A percentile compares a stretch with the other conserved stretches of the same genome.
These are phyloP conservation scores for Tolypocladium album DNA, from an alignment of 2,329 filamentous ascomycete genomes.

Conservation along the genomic window DNA sequence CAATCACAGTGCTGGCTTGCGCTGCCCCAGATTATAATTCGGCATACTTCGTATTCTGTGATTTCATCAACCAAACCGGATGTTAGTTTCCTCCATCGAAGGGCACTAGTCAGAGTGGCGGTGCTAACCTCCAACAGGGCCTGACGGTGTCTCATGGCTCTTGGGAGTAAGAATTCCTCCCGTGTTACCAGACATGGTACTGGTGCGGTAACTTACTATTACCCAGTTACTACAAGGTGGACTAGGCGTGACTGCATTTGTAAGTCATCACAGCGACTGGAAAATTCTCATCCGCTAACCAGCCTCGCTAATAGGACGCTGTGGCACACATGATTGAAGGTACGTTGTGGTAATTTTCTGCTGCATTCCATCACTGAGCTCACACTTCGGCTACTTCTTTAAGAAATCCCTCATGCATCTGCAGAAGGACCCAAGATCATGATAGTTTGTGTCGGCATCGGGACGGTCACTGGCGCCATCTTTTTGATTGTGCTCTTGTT, in stretches of 20 bases:
- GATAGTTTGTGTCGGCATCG: slow-evolving; percentile 50
- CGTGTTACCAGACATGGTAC: no score
- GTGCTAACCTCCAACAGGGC: slow-evolving; percentile 8
- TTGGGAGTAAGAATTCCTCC: slow-evolving; percentile 11
- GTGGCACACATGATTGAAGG: slow-evolving; percentile 24
- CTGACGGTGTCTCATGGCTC: slow-evolving; percentile 21
- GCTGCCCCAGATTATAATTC: slow-evolving; percentile 47
- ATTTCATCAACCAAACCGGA: slow-evolving; percentile 20
- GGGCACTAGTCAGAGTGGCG: not conserved
- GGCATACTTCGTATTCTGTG: slow-evolving; percentile 17
- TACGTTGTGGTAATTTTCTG: not conserved
- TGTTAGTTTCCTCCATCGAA: slow-evolving; percentile 6
- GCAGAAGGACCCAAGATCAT: slow-evolving; percentile 21
- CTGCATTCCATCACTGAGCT: not conserved
- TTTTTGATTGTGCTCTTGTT: slow-evolving; percentile 55
- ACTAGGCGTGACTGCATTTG: slow-evolving; percentile 20
- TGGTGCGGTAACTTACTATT: not conserved
- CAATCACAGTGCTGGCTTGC: slow-evolving; percentile 55
- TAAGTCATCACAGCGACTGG: not conserved
- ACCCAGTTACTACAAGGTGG: slow-evolving; percentile 18
- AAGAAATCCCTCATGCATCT: slow-evolving; percentile 19
- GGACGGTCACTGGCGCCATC: slow-evolving; percentile 49
- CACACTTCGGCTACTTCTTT: not conserved
- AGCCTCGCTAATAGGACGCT: slow-evolving; percentile 11
- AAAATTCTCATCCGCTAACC: not conserved